Conservation (phyloP, 352 stramenopile genomes). For the Ochromonadaceae sp. region DNA sequence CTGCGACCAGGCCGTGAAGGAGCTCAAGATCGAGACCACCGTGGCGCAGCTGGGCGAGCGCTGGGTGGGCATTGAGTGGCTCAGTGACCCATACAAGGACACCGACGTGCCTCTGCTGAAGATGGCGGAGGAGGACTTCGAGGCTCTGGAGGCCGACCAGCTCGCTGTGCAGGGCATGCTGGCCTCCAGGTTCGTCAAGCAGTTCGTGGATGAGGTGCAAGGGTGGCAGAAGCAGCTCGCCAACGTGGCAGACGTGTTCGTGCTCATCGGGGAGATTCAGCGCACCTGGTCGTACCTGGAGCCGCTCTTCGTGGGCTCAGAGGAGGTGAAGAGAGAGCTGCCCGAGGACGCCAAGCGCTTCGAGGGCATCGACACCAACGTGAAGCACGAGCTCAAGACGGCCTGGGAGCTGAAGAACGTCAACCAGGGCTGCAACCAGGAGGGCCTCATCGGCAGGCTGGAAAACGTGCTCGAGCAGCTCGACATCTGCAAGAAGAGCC, state of each 20-base stretch:
- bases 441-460: slow-evolving; percentile 64
- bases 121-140: slow-evolving; percentile 80
- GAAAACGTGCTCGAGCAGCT: slow-evolving; percentile 76
- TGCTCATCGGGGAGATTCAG: slow-evolving; percentile 83
- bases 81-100: slow-evolving; percentile 72
- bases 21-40: slow-evolving; percentile 80
- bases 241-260: slow-evolving; percentile 74
- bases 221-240: slow-evolving; percentile 51
- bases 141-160: slow-evolving; percentile 87
- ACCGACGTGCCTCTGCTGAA: slow-evolving; percentile 37
- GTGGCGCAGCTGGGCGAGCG: slow-evolving; percentile 70
- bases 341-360: slow-evolving; percentile 80
- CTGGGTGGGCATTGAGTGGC: slow-evolving; percentile 78
- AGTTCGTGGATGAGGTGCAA: slow-evolving; percentile 76
- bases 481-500: slow-evolving; percentile 78
- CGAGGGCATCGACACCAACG: slow-evolving; percentile 73
- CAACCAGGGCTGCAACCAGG: slow-evolving; percentile 62
- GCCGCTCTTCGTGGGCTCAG: slow-evolving; percentile 81
- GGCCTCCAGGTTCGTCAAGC: slow-evolving; percentile 75
- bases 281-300: slow-evolving; percentile 87
- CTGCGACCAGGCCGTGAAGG: slow-evolving; percentile 84
- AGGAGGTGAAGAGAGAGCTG: slow-evolving; percentile 87
- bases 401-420: slow-evolving; percentile 73
- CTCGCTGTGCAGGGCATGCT: slow-evolving; percentile 89
- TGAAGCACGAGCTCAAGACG: slow-evolving; percentile 48